A percentile compares a stretch with the other conserved stretches of the same genome.
These are phyloP conservation scores for Gymnopus androsaceus DNA, from an alignment of 1,284 basidiomycete species.

Conservation along the genomic window DNA sequence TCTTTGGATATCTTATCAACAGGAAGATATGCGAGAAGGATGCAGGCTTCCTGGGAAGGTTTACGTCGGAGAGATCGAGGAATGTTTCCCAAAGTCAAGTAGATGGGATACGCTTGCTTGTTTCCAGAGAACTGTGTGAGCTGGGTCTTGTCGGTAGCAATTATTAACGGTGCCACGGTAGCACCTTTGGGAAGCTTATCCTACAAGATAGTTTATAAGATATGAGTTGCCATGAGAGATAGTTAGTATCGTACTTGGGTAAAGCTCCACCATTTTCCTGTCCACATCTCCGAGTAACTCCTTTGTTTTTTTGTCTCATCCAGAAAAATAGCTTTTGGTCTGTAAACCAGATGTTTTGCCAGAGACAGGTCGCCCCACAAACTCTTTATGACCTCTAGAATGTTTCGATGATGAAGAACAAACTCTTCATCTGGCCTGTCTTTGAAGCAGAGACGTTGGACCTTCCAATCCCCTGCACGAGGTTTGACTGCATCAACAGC, in stretches of 20 bases:
- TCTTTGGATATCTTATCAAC: slow-evolving; percentile 13
- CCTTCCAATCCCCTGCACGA: too few relatives aligned
- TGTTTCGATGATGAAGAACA: slow-evolving; percentile 21
- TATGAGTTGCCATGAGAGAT: neutral
- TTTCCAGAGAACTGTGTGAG: too few relatives aligned
- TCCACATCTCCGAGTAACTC: slow-evolving; percentile 25
- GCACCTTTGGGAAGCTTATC: slow-evolving; percentile 18
- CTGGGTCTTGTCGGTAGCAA: too few relatives aligned
- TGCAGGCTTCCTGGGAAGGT: slow-evolving; percentile 20
- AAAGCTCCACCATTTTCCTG: slow-evolving; percentile 24
- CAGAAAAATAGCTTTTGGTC: neutral
- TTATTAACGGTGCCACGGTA: too few relatives aligned
- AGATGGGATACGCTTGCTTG: slow-evolving; percentile 30
- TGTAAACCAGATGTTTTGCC: slow-evolving; percentile 13
- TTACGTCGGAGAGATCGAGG: slow-evolving; percentile 21
- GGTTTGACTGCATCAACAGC: too few relatives aligned
- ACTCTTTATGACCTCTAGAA: slow-evolving; percentile 17
- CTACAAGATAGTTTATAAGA: slow-evolving; percentile 4
- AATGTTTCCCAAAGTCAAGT: slow-evolving; percentile 29
- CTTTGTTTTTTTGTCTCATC: slow-evolving; percentile 1
- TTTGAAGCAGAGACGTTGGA: slow-evolving; percentile 3
- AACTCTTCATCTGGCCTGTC: slow-evolving; percentile 13
- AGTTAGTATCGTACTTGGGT: slow-evolving; percentile 21
- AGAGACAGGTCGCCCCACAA: slow-evolving; percentile 21
- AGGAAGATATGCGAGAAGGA: slow-evolving; percentile 26